Conservation (phyloP, 257 asterid species). For the Solanum virginianum region DNA sequence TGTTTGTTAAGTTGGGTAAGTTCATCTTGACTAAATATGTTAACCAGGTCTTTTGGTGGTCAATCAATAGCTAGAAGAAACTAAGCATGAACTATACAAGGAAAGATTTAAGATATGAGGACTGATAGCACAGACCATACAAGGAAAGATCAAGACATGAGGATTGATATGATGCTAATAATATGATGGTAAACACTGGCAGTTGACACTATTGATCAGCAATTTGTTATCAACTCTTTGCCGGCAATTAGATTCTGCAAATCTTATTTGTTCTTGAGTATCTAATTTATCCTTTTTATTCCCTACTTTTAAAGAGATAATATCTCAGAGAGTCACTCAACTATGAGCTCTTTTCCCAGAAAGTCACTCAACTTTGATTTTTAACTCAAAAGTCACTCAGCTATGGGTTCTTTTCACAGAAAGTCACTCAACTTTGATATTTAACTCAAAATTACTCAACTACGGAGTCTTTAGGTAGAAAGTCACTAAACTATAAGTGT, state of each 20-base stretch:
- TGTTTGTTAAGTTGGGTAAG: slow-evolving; percentile 95
- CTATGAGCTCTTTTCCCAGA: too few relatives aligned
- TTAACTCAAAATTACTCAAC: too few relatives aligned
- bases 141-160: not conserved
- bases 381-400: too few relatives aligned
- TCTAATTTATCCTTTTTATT: not conserved
- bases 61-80: not conserved
- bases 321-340: too few relatives aligned
- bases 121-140: not conserved
- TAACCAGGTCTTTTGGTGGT: not conserved
- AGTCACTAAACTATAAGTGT: too few relatives aligned
- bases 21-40: not conserved
- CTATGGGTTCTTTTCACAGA: too few relatives aligned
- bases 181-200: not conserved
- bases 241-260: not conserved
- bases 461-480: too few relatives aligned
- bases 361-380: too few relatives aligned
- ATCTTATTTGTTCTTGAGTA: not conserved
- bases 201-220: not conserved
- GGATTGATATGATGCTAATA: not conserved
- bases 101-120: too few relatives aligned
- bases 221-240: not conserved
- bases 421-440: too few relatives aligned
- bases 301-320: too few relatives aligned
- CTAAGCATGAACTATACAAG: not conserved